These are phyloP conservation scores for Phialophora expanda DNA, from an alignment of 2,329 filamentous ascomycete species.

Conservation along the genomic window DNA sequence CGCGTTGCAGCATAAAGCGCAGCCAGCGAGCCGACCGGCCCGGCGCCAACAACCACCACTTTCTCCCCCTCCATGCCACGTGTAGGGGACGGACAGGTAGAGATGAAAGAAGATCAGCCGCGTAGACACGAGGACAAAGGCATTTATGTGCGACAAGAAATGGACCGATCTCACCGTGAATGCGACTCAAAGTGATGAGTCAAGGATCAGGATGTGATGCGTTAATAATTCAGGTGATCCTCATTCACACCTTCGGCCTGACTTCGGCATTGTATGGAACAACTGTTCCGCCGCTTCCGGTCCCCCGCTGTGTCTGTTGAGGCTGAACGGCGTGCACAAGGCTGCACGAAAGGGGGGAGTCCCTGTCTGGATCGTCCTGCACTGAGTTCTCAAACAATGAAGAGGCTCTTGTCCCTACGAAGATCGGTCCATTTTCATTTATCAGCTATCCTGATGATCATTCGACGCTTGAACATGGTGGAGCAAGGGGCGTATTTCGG, in stretches of 20 bases:
- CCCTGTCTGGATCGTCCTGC: background rate
- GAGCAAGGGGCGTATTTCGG: too few relatives aligned
- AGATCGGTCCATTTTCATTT: too few relatives aligned
- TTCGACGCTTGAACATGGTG: background rate
- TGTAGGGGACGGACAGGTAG: background rate
- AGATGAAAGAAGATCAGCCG: background rate
- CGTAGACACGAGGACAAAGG: background rate
- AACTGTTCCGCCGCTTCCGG: background rate
- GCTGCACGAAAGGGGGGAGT: background rate
- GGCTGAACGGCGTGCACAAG: background rate
- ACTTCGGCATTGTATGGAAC: background rate
- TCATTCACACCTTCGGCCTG: background rate
- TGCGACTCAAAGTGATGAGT: conserved; percentile 1
- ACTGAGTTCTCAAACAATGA: background rate
- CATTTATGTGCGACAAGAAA: background rate
- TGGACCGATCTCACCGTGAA: background rate
- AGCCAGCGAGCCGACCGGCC: conserved; percentile 89
- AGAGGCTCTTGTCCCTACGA: background rate
- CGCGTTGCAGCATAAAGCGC: conserved; percentile 89
- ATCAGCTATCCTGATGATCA: background rate
- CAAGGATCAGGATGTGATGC: background rate
- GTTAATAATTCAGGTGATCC: conserved; percentile 8
- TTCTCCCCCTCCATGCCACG: conserved; percentile 56
- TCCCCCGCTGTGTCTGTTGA: background rate
- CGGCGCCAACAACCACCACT: conserved; percentile 84